A percentile compares a stretch with the other conserved stretches of the same genome.
Conservation (phyloP, 2,329 filamentous ascomycete species). For the Fusarium albosuccineum region DNA sequence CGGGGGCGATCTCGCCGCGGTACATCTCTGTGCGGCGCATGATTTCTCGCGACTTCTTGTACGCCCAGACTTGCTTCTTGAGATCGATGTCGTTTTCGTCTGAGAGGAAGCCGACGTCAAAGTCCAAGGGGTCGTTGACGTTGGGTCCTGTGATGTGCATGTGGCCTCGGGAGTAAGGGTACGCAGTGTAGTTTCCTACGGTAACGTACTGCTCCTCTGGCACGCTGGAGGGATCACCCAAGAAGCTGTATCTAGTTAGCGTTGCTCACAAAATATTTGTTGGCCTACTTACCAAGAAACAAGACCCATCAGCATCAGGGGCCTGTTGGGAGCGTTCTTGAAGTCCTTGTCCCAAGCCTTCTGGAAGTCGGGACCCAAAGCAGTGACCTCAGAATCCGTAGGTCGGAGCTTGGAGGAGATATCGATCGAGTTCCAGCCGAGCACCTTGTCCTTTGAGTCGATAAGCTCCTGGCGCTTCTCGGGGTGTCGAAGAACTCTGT, state of each 20-base stretch:
- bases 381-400: conserved; percentile 63
- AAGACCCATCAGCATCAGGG: conserved; percentile 59
- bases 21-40: conserved; percentile 68
- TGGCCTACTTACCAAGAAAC: conserved; percentile 42
- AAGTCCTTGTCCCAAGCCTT: conserved; percentile 69
- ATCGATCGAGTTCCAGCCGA: conserved; percentile 72
- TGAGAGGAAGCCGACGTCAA: conserved; percentile 69
- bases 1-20: conserved; percentile 58
- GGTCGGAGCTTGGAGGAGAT: conserved; percentile 69
- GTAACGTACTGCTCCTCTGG: conserved; percentile 64
- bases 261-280: rapidly evolving
- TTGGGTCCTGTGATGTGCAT: conserved; percentile 68
- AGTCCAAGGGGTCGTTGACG: conserved; percentile 62
- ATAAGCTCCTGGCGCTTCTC: conserved; percentile 60
- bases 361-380: conserved; percentile 66
- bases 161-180: conserved; percentile 67
- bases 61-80: conserved; percentile 72
- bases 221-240: conserved; percentile 56
- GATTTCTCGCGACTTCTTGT: conserved; percentile 75
- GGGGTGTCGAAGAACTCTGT: conserved; percentile 64
- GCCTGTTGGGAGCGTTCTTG: conserved; percentile 56
- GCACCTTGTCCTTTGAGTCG: conserved; percentile 59
- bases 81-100: conserved; percentile 70
- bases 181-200: conserved; percentile 60
- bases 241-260: conserved; percentile 48